A percentile compares a stretch with the other conserved stretches of the same genome.
phyloP scores from a whole-genome alignment of 352 stramenopile species.

The Globisporangium heterothallicum region DNA sequence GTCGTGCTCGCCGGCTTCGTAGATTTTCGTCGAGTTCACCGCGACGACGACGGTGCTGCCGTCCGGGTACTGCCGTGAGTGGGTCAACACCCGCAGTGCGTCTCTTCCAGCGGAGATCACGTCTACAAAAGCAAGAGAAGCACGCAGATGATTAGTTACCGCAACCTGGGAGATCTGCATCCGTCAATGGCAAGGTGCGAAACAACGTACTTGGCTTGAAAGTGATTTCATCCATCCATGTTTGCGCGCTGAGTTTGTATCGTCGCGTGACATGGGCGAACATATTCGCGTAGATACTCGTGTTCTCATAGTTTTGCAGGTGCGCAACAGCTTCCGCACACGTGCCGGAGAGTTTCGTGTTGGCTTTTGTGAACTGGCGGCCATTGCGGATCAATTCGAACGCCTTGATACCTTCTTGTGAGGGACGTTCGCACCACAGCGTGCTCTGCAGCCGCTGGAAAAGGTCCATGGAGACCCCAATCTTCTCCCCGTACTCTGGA shows the following conservation, averaged over 20 bases:
- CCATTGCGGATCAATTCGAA: conserved; percentile 37
- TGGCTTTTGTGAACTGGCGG: conserved; percentile 47
- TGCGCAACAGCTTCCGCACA: conserved; percentile 31
- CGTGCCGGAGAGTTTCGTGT: conserved; percentile 34
- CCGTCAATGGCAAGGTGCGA: too few species aligned
- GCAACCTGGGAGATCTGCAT: too few species aligned
- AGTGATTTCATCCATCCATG: conserved; percentile 42
- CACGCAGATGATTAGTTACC: background rate
- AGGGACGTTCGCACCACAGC: conserved; percentile 26
- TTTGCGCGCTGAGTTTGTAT: conserved; percentile 44
- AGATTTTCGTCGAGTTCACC: conserved; percentile 16
- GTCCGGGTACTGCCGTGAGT: conserved; percentile 55
- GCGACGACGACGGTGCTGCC: conserved; percentile 51
- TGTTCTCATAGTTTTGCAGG: conserved; percentile 45
- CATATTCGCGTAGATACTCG: conserved; percentile 43
- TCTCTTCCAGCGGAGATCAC: conserved; percentile 11
- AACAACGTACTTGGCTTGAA: conserved; percentile 24
- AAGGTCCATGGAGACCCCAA: conserved; percentile 52
- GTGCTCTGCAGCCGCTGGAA: conserved; percentile 61
- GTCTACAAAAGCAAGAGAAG: background rate
- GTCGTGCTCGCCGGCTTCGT: conserved; percentile 21
- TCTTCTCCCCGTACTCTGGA: conserved; percentile 48
- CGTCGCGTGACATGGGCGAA: conserved; percentile 34
- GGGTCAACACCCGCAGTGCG: conserved; percentile 30
- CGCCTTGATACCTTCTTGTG: conserved; percentile 18